Evolutionary conservation across 2,329 filamentous ascomycete species (phyloP).

Genomic region (Thelonectria olida): DNA sequence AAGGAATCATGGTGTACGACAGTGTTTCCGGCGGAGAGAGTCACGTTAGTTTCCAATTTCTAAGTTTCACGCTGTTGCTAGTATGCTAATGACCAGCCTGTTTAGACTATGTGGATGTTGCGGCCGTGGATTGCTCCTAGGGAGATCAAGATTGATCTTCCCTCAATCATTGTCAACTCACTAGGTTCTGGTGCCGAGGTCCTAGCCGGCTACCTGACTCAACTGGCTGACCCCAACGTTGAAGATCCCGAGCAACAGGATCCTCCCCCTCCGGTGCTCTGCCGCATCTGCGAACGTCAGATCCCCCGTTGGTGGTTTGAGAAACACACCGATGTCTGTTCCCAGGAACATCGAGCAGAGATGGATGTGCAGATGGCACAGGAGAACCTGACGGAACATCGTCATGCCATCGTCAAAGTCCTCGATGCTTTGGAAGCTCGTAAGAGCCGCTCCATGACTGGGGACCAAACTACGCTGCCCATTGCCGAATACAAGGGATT

Average conservation of each 20-base stretch:
- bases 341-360: slow-evolving; percentile 95
- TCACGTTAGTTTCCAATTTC: slow-evolving; percentile 72
- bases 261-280: slow-evolving; percentile 88
- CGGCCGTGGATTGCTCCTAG: slow-evolving; percentile 87
- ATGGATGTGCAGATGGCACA: slow-evolving; percentile 98
- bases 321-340: slow-evolving; percentile 95
- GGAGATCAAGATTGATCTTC: slow-evolving; percentile 96
- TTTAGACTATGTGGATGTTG: slow-evolving; percentile 99
- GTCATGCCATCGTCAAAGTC: slow-evolving; percentile 93
- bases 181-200: slow-evolving; percentile 95
- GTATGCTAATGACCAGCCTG: slow-evolving; percentile 40
- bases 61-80: background rate
- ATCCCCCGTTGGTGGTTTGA: slow-evolving; percentile 99
- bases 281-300: slow-evolving; percentile 95
- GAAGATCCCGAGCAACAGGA: slow-evolving; percentile 80
- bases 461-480: slow-evolving; percentile 61
- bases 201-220: slow-evolving; percentile 90
- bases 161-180: slow-evolving; percentile 87
- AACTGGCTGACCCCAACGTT: slow-evolving; percentile 83
- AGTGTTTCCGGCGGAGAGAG: slow-evolving; percentile 85
- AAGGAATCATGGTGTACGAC: slow-evolving; percentile 98
- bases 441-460: slow-evolving; percentile 69
- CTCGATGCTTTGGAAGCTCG: slow-evolving; percentile 89
- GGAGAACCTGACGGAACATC: slow-evolving; percentile 89
- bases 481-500: slow-evolving; percentile 88